These are phyloP conservation scores for Neospora caninum DNA, from an alignment of 169 alveolate genomes.

Conservation along the genomic window DNA sequence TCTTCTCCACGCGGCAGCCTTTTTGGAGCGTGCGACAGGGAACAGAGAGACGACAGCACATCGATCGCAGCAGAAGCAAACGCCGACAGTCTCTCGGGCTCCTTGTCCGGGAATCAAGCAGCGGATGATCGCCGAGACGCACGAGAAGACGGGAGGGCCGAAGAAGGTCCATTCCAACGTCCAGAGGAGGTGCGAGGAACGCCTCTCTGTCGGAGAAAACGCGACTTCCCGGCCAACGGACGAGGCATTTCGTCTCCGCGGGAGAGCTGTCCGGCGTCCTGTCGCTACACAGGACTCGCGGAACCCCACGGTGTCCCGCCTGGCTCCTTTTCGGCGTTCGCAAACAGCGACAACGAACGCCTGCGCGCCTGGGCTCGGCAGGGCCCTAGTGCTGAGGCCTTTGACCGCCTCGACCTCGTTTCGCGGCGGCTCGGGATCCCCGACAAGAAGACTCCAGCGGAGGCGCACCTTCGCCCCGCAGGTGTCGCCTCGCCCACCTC, in stretches of 20 bases:
- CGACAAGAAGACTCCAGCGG: not conserved
- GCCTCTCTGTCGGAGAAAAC: not conserved
- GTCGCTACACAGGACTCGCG: not conserved
- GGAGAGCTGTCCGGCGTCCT: not conserved
- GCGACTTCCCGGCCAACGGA: not conserved
- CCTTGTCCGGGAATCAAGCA: no score
- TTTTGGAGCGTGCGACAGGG: no score
- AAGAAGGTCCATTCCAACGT: not conserved
- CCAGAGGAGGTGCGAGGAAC: not conserved
- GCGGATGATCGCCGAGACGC: not conserved
- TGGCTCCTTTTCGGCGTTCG: not conserved
- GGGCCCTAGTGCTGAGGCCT: slow-evolving; percentile 12
- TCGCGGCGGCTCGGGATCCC: slow-evolving; percentile 34
- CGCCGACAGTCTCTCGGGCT: no score
- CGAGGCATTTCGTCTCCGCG: not conserved
- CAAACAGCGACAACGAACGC: not conserved
- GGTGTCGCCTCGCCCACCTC: not conserved
- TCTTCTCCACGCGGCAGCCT: not conserved
- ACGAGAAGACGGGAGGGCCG: not conserved
- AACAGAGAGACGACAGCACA: no score
- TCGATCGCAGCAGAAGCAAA: no score
- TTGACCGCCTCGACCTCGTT: slow-evolving; percentile 22
- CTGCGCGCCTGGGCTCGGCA: slow-evolving; percentile 4
- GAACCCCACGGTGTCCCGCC: not conserved
- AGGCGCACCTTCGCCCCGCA: not conserved